Conservation (phyloP, 208 protist species). For the Naegleria fowleri region DNA sequence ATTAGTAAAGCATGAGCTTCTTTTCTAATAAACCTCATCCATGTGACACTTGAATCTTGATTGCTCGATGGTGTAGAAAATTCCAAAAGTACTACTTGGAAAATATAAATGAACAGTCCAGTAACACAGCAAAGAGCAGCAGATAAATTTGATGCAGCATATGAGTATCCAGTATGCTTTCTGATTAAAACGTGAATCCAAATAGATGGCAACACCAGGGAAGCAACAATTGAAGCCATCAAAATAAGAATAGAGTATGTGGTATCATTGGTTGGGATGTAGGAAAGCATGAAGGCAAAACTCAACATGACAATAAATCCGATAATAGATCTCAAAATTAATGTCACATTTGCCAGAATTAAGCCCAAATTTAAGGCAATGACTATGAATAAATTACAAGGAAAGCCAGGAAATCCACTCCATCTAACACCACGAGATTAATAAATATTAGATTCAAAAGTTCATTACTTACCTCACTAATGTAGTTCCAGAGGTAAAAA, state of each 20-base stretch:
- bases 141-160: neutral
- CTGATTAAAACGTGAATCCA: neutral
- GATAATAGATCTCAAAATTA: neutral
- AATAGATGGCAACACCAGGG: neutral
- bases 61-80: neutral
- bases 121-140: neutral
- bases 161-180: neutral
- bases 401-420: neutral
- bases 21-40: neutral
- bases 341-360: neutral
- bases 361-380: neutral
- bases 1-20: neutral
- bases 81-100: neutral
- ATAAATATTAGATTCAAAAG: too few relatives aligned
- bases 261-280: neutral
- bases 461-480: neutral
- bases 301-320: neutral
- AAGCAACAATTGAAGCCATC: neutral
- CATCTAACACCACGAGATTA: neutral
- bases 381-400: neutral
- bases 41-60: neutral
- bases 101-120: neutral
- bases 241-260: neutral
- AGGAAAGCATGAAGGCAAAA: neutral
- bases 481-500: neutral